Percentiles rank a stretch among this genome's conserved stretches.
These are phyloP conservation scores for Staphylotrichum tortipilum DNA, from an alignment of 495 filamentous ascomycete species.

Conservation along the genomic window DNA sequence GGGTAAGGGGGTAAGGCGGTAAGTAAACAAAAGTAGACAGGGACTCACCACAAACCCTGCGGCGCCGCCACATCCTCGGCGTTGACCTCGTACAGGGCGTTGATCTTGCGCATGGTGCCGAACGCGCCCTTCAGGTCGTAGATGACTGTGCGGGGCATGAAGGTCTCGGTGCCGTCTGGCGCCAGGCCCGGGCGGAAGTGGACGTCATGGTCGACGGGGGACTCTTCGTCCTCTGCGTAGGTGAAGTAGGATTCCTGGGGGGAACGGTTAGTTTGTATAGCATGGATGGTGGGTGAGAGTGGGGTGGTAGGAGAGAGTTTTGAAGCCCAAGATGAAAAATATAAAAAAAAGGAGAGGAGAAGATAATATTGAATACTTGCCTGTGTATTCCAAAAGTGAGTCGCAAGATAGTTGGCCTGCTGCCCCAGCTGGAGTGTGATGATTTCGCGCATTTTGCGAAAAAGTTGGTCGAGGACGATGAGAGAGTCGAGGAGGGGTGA, in stretches of 20 bases:
- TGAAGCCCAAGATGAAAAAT: too few species aligned
- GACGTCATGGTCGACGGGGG: constrained; percentile 80
- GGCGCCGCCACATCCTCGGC: constrained; percentile 35
- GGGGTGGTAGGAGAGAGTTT: too few species aligned
- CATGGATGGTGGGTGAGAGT: too few species aligned
- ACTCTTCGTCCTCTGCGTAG: constrained; percentile 57
- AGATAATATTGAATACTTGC: constrained; percentile 11
- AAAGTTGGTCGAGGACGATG: background rate
- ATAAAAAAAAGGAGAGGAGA: background rate
- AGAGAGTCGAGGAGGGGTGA: background rate
- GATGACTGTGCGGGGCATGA: constrained; percentile 79
- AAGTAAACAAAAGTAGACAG: too few species aligned
- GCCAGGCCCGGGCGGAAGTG: constrained; percentile 86
- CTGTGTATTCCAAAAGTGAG: constrained; percentile 97
- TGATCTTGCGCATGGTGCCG: constrained; percentile 76
- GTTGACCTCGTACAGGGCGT: constrained; percentile 73
- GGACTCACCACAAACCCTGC: constrained; percentile 51
- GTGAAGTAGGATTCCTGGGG: constrained; percentile 95
- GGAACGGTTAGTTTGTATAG: too few species aligned
- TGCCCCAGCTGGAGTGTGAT: constrained; percentile 91
- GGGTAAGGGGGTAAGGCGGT: constrained; percentile 78
- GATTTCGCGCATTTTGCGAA: constrained; percentile 79
- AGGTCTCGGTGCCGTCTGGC: constrained; percentile 77
- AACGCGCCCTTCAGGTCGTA: constrained; percentile 94
- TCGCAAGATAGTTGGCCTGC: constrained; percentile 87